These are phyloP conservation scores for Tubosaeta brunneosetosa DNA, from an alignment of 768 basidiomycete genomes.

Conservation along the genomic window DNA sequence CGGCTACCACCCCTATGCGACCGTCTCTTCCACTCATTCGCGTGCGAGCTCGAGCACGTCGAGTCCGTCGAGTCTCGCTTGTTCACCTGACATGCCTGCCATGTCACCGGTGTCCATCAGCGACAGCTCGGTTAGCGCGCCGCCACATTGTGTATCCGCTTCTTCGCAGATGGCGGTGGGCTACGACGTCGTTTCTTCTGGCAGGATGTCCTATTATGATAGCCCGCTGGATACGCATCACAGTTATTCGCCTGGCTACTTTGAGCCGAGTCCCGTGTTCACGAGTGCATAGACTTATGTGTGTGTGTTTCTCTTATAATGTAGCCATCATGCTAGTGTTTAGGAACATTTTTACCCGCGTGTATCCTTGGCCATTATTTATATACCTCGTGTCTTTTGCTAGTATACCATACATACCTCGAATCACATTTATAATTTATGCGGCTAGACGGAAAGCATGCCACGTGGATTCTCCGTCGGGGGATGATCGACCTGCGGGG, in stretches of 20 bases:
- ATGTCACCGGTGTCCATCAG: constrained; percentile 16
- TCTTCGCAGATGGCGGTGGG: constrained; percentile 17
- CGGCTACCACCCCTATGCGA: constrained; percentile 56
- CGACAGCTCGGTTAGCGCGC: constrained; percentile 10
- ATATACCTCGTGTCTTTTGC: constrained; percentile 7
- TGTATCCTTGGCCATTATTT: constrained; percentile 28
- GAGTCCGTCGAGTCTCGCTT: constrained; percentile 27
- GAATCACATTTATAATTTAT: constrained; percentile 5
- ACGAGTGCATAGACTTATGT: constrained; percentile 19
- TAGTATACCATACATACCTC: constrained; percentile 15
- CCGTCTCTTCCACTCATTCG: constrained; percentile 21
- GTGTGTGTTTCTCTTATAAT: constrained; percentile 6
- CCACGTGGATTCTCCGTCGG: neutral
- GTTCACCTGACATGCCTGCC: constrained; percentile 27
- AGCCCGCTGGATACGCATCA: constrained; percentile 20
- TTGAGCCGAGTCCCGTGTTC: constrained; percentile 22
- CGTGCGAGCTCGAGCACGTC: constrained; percentile 29
- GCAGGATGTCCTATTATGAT: constrained; percentile 27
- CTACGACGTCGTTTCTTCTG: constrained; percentile 23
- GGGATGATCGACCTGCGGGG: neutral
- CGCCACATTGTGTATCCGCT: constrained; percentile 21
- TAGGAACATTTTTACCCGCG: constrained; percentile 16
- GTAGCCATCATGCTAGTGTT: constrained; percentile 18
- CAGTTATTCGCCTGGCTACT: constrained; percentile 16
- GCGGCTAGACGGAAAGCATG: constrained; percentile 9